These are phyloP conservation scores for Plenodomus lindquistii DNA, from an alignment of 2,329 filamentous ascomycete species.

Conservation along the genomic window DNA sequence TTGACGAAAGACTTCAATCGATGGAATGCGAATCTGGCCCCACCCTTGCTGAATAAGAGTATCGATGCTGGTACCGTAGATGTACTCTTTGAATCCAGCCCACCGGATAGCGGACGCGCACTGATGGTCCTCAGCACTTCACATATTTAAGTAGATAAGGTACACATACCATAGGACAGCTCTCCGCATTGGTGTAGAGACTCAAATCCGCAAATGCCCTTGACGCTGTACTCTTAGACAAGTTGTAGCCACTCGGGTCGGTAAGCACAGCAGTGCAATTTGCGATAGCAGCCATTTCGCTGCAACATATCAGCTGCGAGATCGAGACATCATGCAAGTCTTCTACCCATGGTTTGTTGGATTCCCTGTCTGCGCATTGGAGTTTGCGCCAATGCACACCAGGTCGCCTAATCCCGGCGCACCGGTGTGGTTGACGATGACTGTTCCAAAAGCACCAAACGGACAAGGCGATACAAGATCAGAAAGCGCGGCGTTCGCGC, in stretches of 20 bases:
- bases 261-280: conserved; percentile 57
- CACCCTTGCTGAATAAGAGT: conserved; percentile 54
- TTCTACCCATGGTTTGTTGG: not conserved
- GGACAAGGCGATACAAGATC: conserved; percentile 52
- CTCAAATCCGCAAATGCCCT: conserved; percentile 40
- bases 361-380: conserved; percentile 6
- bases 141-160: no score
- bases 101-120: conserved; percentile 62
- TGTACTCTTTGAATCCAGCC: conserved; percentile 59
- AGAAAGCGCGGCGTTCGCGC: conserved; percentile 30
- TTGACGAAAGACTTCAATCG: conserved; percentile 53
- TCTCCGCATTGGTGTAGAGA: conserved; percentile 62
- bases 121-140: conserved; percentile 9
- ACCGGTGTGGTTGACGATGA: conserved; percentile 60
- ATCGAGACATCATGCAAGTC: no score
- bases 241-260: conserved; percentile 4
- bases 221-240: no score
- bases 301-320: conserved; percentile 23
- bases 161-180: conserved; percentile 53
- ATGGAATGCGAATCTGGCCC: conserved; percentile 55
- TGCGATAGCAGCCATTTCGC: conserved; percentile 59
- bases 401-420: conserved; percentile 42
- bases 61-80: conserved; percentile 58
- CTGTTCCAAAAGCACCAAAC: conserved; percentile 58
- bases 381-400: conserved; percentile 58